Evolutionary conservation across 2,329 filamentous ascomycete genomes (phyloP).

Genomic region (Fusarium sp.): DNA sequence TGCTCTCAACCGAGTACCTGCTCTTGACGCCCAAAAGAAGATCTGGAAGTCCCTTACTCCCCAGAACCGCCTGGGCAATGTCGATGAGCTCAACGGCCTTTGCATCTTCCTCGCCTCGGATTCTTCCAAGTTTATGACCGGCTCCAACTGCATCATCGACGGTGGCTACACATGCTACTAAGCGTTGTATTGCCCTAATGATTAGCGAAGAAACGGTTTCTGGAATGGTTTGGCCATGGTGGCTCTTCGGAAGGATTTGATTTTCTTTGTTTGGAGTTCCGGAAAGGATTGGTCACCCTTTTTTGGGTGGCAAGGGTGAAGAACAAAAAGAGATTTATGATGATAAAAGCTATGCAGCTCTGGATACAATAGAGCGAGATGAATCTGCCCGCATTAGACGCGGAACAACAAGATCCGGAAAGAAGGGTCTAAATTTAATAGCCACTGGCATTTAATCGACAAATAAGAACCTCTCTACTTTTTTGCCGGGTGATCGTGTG

Average conservation of each 20-base stretch:
- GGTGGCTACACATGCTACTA: slow-evolving; percentile 76
- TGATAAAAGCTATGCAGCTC: slow-evolving; percentile 39
- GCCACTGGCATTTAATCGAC: slow-evolving; percentile 22
- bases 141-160: slow-evolving; percentile 78
- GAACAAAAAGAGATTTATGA: slow-evolving; percentile 22
- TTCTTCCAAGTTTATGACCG: slow-evolving; percentile 81
- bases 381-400: slow-evolving; percentile 27
- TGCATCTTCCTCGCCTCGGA: slow-evolving; percentile 82
- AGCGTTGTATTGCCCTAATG: slow-evolving; percentile 37
- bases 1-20: slow-evolving; percentile 81
- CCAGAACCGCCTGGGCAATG: slow-evolving; percentile 77
- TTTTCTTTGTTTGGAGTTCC: slow-evolving; percentile 44
- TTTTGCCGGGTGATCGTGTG: not conserved
- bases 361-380: slow-evolving; percentile 35
- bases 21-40: slow-evolving; percentile 84
- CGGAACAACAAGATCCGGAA: slow-evolving; percentile 21
- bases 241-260: slow-evolving; percentile 10
- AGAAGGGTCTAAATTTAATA: slow-evolving; percentile 37
- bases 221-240: not conserved
- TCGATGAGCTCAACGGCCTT: slow-evolving; percentile 82
- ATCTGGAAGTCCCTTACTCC: slow-evolving; percentile 83
- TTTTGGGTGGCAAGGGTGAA: slow-evolving; percentile 9
- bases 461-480: not conserved
- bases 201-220: slow-evolving; percentile 10
- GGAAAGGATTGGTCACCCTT: slow-evolving; percentile 24